Conservation (phyloP, 1,284 basidiomycete genomes). For the Sporisorium graminicola region DNA sequence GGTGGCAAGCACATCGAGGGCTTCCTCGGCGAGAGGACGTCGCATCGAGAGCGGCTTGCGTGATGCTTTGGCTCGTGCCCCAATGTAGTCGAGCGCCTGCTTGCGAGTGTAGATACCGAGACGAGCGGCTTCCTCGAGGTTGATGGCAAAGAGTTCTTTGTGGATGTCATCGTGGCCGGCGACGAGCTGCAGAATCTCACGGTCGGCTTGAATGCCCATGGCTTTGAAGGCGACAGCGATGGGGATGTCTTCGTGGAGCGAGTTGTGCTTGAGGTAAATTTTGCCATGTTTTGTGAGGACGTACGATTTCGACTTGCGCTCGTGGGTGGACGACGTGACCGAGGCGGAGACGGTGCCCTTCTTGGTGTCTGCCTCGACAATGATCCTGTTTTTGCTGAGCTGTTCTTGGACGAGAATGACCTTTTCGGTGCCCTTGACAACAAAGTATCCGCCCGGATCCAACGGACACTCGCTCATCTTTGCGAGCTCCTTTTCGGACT, state of each 20-base stretch:
- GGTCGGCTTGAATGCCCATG: constrained; percentile 94
- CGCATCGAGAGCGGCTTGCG: constrained; percentile 78
- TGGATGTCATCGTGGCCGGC: constrained; percentile 93
- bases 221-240: constrained; percentile 92
- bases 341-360: constrained; percentile 95
- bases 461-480: constrained; percentile 97
- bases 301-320: constrained; percentile 99
- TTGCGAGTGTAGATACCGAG: constrained; percentile 84
- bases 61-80: constrained; percentile 89
- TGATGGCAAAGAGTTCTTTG: constrained; percentile 88
- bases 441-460: constrained; percentile 98
- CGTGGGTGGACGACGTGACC: constrained; percentile 93
- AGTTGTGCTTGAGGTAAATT: constrained; percentile 93
- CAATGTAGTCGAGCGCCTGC: constrained; percentile 96
- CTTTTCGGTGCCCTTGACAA: constrained; percentile 99
- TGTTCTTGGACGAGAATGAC: constrained; percentile 99
- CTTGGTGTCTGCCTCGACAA: constrained; percentile 83
- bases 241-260: constrained; percentile 95
- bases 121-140: constrained; percentile 86
- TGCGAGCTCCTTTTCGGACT: constrained; percentile 83
- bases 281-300: constrained; percentile 93
- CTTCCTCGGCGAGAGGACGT: constrained; percentile 91
- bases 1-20: constrained; percentile 92
- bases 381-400: constrained; percentile 98
- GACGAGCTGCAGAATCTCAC: constrained; percentile 94